These are phyloP conservation scores for Pachysolen tannophilus DNA, from an alignment of 805 yeast genomes.

Conservation along the genomic window DNA sequence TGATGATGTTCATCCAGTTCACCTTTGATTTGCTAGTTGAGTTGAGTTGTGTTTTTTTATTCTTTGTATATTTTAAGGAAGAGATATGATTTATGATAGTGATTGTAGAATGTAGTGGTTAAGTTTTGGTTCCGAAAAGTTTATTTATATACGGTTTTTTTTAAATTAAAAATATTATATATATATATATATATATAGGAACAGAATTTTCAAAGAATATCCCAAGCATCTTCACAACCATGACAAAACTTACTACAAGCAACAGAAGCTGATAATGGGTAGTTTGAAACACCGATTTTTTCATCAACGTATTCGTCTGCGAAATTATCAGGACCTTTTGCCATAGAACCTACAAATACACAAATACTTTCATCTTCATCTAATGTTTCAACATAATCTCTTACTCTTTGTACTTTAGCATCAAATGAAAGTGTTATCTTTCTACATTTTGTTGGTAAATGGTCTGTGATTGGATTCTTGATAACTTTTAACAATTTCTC, in stretches of 20 bases:
- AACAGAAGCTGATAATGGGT: conserved; percentile 93
- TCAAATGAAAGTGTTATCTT: conserved; percentile 90
- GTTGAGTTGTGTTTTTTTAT: no score
- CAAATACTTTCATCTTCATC: conserved; percentile 91
- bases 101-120: no score
- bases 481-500: conserved; percentile 90
- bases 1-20: no score
- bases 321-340: conserved; percentile 93
- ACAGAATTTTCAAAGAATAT: conserved; percentile 57
- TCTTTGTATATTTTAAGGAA: no score
- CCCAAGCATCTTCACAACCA: conserved; percentile 98
- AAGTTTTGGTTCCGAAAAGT: no score
- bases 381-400: conserved; percentile 74
- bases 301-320: conserved; percentile 97
- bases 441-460: conserved; percentile 91
- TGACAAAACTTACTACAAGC: conserved; percentile 98
- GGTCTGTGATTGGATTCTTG: conserved; percentile 95
- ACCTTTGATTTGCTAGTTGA: no score
- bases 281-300: conserved; percentile 90
- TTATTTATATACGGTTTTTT: no score
- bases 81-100: no score
- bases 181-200: no score
- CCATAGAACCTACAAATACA: conserved; percentile 99
- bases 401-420: conserved; percentile 80
- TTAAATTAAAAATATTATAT: no score